Conservation (phyloP, 306 rosid genomes). For the Cicer yamashitae region DNA sequence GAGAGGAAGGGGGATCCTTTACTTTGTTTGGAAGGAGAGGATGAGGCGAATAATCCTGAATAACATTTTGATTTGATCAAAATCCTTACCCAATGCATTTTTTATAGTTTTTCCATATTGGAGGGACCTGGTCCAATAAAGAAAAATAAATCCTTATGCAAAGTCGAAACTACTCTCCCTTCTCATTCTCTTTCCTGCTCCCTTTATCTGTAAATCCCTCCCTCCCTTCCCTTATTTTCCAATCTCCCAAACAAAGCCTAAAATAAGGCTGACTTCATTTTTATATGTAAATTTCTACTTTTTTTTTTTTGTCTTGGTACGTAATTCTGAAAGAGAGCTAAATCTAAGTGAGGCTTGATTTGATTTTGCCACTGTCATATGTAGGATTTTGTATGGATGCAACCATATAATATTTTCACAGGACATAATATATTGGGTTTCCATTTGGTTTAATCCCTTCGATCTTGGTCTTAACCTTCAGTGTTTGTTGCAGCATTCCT, state of each 20-base stretch:
- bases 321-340: constrained; percentile 26
- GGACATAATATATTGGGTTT: constrained; percentile 1
- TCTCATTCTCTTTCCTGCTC: background rate
- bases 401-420: background rate
- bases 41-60: background rate
- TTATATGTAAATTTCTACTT: background rate
- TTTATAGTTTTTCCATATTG: background rate
- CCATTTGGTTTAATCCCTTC: constrained; percentile 22
- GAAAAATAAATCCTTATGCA: background rate
- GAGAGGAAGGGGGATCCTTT: background rate
- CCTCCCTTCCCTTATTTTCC: background rate
- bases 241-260: background rate
- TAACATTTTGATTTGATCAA: background rate
- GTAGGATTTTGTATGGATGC: background rate
- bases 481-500: constrained; percentile 75
- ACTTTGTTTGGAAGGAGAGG: background rate
- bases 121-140: background rate
- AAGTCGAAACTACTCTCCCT: background rate
- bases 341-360: constrained; percentile 26
- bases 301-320: background rate
- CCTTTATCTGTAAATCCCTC: background rate
- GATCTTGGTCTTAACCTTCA: constrained; percentile 6
- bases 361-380: constrained; percentile 18
- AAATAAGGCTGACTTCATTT: constrained; percentile 8
- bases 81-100: background rate